phyloP scores from a whole-genome alignment of 1,284 basidiomycete species.

The Papiliotrema fonsecae region DNA sequence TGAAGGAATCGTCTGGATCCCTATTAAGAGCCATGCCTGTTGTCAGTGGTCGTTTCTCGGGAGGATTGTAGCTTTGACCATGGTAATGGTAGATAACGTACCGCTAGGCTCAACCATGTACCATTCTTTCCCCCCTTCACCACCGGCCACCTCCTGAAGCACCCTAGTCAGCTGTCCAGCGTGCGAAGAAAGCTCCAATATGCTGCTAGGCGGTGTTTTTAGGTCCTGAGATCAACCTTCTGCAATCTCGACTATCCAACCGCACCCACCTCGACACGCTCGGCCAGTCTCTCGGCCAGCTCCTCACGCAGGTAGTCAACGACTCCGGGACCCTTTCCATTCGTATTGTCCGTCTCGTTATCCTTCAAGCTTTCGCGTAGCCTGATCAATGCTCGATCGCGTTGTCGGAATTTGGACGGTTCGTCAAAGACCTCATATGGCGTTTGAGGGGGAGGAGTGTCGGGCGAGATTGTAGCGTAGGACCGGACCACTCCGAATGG shows the following conservation, averaged over 20 bases:
- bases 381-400: slow-evolving; percentile 64
- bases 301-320: slow-evolving; percentile 93
- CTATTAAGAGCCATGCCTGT: slow-evolving; percentile 11
- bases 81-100: slow-evolving; percentile 36
- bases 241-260: neutral
- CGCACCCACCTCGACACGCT: slow-evolving; percentile 67
- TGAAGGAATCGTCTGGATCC: slow-evolving; percentile 64
- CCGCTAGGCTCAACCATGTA: slow-evolving; percentile 82
- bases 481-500: neutral
- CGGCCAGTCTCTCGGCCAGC: slow-evolving; percentile 83
- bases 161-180: slow-evolving; percentile 86
- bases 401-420: slow-evolving; percentile 72
- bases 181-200: slow-evolving; percentile 92
- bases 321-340: slow-evolving; percentile 43
- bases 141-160: slow-evolving; percentile 61
- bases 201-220: slow-evolving; percentile 70
- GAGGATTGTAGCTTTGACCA: neutral
- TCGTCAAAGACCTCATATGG: slow-evolving; percentile 87
- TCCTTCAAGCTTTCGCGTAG: neutral
- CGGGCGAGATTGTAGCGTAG: slow-evolving; percentile 41
- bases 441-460: slow-evolving; percentile 34
- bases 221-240: slow-evolving; percentile 63
- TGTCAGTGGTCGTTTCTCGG: slow-evolving; percentile 3
- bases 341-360: neutral
- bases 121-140: slow-evolving; percentile 22